A percentile compares a stretch with the other conserved stretches of the same genome.
Conservation (phyloP, 2,329 filamentous ascomycete species). For the Lizonia empirigonia region DNA sequence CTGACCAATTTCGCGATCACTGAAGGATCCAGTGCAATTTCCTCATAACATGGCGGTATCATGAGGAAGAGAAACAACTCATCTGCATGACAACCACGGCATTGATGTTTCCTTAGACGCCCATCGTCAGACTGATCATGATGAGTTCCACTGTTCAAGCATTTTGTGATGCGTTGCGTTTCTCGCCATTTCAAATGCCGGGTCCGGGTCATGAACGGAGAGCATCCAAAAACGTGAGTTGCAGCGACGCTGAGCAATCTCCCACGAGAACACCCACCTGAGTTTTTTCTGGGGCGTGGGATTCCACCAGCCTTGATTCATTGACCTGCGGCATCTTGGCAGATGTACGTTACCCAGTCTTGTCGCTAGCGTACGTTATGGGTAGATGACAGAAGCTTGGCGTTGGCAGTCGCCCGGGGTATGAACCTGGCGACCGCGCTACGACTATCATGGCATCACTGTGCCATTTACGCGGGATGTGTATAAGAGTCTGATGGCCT, state of each 20-base stretch:
- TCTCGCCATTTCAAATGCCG: conserved; percentile 14
- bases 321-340: conserved; percentile 31
- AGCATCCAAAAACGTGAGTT: conserved; percentile 26
- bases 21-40: conserved; percentile 11
- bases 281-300: conserved; percentile 27
- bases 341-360: conserved; percentile 18
- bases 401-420: conserved; percentile 22
- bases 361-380: conserved; percentile 27
- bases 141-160: conserved; percentile 19
- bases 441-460: conserved; percentile 19
- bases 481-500: conserved; percentile 32
- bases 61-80: background rate
- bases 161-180: conserved; percentile 28
- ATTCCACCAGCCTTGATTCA: conserved; percentile 24
- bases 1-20: conserved; percentile 9
- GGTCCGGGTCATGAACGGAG: conserved; percentile 14
- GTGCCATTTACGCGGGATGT: conserved; percentile 23
- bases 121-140: conserved; percentile 13
- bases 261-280: conserved; percentile 23
- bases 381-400: conserved; percentile 37
- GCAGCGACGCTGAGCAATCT: conserved; percentile 28
- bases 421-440: conserved; percentile 23
- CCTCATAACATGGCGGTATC: conserved; percentile 1
- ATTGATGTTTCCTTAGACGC: conserved; percentile 37
- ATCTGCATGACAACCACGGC: conserved; percentile 3